phyloP scores from a whole-genome alignment of 208 protist genomes.

The Lotmaria passim region DNA sequence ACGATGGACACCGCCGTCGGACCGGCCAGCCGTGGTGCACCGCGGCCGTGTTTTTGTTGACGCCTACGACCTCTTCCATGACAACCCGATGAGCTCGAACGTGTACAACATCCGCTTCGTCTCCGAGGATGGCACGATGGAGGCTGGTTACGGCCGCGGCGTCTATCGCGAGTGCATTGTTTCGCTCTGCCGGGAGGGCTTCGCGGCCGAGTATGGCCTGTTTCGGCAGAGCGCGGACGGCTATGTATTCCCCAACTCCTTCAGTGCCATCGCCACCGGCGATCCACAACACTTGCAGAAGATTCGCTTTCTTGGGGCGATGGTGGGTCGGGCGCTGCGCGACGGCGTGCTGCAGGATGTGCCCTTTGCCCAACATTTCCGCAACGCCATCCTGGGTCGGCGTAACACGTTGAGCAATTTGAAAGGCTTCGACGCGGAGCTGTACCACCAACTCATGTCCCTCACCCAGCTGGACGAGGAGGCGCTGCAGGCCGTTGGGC shows the following conservation, averaged over 20 bases:
- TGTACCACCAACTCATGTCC: constrained; percentile 86
- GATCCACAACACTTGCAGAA: constrained; percentile 69
- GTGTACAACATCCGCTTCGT: constrained; percentile 72
- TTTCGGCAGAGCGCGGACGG: constrained; percentile 87
- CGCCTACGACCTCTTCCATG: constrained; percentile 70
- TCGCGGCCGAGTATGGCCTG: constrained; percentile 80
- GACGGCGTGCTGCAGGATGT: constrained; percentile 91
- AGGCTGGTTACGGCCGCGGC: constrained; percentile 92
- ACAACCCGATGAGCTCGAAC: constrained; percentile 45
- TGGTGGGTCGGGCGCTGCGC: constrained; percentile 90
- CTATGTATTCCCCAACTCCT: constrained; percentile 92
- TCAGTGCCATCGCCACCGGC: constrained; percentile 68
- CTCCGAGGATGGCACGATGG: constrained; percentile 44
- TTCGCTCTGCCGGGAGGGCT: constrained; percentile 79
- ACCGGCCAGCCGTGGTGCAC: constrained; percentile 38
- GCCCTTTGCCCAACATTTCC: constrained; percentile 93
- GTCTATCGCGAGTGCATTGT: constrained; percentile 93
- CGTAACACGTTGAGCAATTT: constrained; percentile 92
- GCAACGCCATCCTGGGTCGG: constrained; percentile 85
- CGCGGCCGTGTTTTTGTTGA: constrained; percentile 86
- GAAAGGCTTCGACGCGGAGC: constrained; percentile 79
- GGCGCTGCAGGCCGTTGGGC: constrained; percentile 67
- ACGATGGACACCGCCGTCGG: constrained; percentile 19
- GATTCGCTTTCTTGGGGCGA: constrained; percentile 90
- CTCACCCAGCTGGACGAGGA: constrained; percentile 68